A percentile compares a stretch with the other conserved stretches of the same genome.
phyloP scores from a whole-genome alignment of 129 eudicot species.

The Scalesia atractyloides region DNA sequence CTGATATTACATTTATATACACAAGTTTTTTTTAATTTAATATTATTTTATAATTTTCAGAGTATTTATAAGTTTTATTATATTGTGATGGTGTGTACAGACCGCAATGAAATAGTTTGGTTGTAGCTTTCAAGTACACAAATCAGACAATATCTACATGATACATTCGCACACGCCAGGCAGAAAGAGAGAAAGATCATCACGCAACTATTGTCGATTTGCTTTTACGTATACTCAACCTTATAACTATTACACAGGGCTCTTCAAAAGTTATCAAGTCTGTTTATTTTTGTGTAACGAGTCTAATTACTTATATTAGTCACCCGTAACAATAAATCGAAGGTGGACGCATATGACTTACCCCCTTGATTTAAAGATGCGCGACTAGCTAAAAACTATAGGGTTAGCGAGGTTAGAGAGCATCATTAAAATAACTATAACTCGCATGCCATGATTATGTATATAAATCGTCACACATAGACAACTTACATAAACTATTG shows the following conservation, averaged over 20 bases:
- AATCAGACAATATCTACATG: conserved; percentile 10
- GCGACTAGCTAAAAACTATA: no score
- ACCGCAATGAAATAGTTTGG: not conserved
- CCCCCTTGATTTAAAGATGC: no score
- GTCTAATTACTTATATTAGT: not conserved
- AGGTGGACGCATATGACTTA: not conserved
- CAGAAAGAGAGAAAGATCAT: not conserved
- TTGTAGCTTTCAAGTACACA: not conserved
- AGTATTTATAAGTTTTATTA: not conserved
- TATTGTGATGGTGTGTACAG: not conserved
- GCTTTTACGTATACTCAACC: not conserved
- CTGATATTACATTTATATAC: no score
- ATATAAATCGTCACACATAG: no score
- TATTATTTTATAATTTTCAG: no score
- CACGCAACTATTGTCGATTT: conserved; percentile 12
- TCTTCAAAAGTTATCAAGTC: not conserved
- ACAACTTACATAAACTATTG: no score
- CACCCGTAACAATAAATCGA: not conserved
- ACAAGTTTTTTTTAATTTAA: no score
- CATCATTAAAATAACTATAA: no score
- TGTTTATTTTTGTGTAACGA: not conserved
- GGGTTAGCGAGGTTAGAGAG: no score
- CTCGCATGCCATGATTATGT: no score
- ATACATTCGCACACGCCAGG: conserved; percentile 18
- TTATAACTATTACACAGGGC: not conserved